phyloP scores from a whole-genome alignment of 2,329 filamentous ascomycete genomes.

The Colletotrichum horii region DNA sequence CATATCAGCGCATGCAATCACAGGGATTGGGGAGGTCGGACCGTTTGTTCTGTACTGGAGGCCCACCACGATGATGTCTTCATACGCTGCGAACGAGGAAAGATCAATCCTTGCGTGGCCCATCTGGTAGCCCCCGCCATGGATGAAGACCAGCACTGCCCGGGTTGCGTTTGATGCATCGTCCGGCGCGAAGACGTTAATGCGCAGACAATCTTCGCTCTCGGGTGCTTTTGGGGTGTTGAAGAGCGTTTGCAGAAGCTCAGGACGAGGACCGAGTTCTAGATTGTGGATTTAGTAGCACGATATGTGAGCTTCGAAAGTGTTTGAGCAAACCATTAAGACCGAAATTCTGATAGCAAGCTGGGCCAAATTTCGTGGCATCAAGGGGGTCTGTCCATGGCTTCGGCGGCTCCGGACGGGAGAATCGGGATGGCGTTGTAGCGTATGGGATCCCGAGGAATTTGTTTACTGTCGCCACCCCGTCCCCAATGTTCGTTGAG shows the following conservation, averaged over 20 bases:
- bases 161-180: neutral
- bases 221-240: conserved; percentile 19
- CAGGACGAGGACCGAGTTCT: conserved; percentile 25
- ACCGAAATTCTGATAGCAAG: conserved; percentile 13
- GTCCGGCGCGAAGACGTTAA: conserved; percentile 31
- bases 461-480: conserved; percentile 32
- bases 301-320: neutral
- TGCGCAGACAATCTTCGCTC: conserved; percentile 32
- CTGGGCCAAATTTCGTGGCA: neutral
- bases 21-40: neutral
- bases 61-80: conserved; percentile 29
- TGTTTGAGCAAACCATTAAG: neutral
- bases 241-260: conserved; percentile 26
- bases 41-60: conserved; percentile 32
- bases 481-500: neutral
- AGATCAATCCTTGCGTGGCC: conserved; percentile 27
- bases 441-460: conserved; percentile 61
- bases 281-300: neutral
- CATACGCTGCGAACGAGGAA: conserved; percentile 29
- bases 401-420: neutral
- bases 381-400: neutral
- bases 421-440: conserved; percentile 45
- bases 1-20: neutral
- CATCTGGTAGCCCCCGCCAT: conserved; percentile 28
- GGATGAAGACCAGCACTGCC: conserved; percentile 30